phyloP scores from a whole-genome alignment of 2,329 filamentous ascomycete genomes.

The Colletotrichum gloeosporioides region DNA sequence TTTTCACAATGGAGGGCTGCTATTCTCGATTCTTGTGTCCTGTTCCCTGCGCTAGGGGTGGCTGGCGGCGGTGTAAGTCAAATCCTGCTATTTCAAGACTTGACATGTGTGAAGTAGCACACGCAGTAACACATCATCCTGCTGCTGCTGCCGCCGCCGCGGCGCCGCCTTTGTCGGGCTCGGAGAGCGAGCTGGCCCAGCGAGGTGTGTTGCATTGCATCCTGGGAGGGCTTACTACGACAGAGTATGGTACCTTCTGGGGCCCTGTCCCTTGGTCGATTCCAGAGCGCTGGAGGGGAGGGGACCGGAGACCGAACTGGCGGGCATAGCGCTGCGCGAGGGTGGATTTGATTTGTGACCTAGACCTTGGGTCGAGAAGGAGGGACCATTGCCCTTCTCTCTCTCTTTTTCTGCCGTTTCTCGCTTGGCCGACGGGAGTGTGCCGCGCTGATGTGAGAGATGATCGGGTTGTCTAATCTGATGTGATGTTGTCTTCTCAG shows the following conservation, averaged over 20 bases:
- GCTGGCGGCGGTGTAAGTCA: background rate
- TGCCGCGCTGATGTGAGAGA: constrained; percentile 5
- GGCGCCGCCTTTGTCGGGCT: background rate
- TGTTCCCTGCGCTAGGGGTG: background rate
- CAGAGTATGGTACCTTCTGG: background rate
- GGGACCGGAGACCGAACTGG: constrained; percentile 5
- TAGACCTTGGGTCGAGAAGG: background rate
- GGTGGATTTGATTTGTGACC: background rate
- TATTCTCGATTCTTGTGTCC: background rate
- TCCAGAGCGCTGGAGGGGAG: background rate
- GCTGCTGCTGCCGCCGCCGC: background rate
- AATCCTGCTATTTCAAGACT: background rate
- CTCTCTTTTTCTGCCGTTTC: background rate
- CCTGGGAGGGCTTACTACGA: background rate
- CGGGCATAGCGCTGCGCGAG: background rate
- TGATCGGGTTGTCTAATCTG: background rate
- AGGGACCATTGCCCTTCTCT: background rate
- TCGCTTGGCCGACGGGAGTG: constrained; percentile 10
- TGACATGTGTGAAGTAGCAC: background rate
- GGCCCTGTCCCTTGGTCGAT: background rate
- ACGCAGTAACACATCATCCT: background rate
- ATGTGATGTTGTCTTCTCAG: background rate
- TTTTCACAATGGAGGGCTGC: background rate
- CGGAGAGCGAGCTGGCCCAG: background rate
- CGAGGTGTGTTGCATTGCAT: constrained; percentile 17